phyloP scores from a whole-genome alignment of 805 yeast species.

The Saccharomyces kudriavzevii region DNA sequence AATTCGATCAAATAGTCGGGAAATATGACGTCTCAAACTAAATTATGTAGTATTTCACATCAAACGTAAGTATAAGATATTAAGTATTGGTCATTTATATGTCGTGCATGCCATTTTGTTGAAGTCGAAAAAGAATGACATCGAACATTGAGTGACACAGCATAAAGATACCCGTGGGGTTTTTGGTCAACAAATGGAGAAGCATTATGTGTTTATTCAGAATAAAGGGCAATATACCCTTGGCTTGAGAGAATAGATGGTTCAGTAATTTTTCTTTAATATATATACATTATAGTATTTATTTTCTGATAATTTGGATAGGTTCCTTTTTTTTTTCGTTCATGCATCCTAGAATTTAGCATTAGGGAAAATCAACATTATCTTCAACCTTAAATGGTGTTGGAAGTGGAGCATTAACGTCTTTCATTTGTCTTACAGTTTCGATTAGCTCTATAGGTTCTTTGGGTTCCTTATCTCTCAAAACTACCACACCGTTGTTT shows the following conservation, averaged over 20 bases:
- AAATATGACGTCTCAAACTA: conserved; percentile 35
- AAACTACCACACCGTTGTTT: conserved; percentile 60
- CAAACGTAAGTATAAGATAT: neutral
- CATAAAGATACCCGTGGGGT: neutral
- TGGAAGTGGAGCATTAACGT: conserved; percentile 58
- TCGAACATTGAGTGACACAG: neutral
- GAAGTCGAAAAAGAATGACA: neutral
- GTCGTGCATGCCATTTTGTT: neutral
- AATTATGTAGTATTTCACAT: neutral
- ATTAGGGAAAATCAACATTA: conserved; percentile 19
- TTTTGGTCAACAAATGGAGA: neutral
- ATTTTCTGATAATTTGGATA: neutral
- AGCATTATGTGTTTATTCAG: neutral
- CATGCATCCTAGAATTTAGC: neutral
- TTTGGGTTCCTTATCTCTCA: conserved; percentile 54
- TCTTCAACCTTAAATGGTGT: conserved; percentile 29
- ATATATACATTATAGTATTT: neutral
- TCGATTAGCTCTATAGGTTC: conserved; percentile 61
- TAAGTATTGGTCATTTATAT: neutral
- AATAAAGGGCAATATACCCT: neutral
- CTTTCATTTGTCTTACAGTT: conserved; percentile 73
- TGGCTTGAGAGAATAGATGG: neutral
- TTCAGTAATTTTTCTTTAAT: neutral
- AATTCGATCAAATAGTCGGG: conserved; percentile 62
- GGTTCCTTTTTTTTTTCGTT: conserved; percentile 2